Evolutionary conservation across 2,329 filamentous ascomycete species (phyloP).

Genomic region (Aureobasidium sp.): DNA sequence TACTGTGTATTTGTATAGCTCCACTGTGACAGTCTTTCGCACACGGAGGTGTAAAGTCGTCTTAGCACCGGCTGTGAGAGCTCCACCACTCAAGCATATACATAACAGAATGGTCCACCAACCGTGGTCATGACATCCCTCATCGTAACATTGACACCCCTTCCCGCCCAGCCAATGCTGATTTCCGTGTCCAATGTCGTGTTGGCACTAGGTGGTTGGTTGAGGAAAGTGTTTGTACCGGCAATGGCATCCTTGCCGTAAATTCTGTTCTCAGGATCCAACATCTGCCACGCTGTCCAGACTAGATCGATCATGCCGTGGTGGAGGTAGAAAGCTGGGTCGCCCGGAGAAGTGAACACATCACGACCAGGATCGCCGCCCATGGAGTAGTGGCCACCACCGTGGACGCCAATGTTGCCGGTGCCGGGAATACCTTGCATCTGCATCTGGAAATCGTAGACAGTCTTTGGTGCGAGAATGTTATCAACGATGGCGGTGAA

Average conservation of each 20-base stretch:
- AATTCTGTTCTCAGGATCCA: conserved; percentile 26
- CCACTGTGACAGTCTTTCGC: no score
- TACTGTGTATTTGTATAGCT: no score
- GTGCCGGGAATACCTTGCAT: conserved; percentile 16
- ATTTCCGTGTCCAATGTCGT: conserved; percentile 33
- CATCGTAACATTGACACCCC: conserved; percentile 23
- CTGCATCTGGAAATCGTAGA: conserved; percentile 13
- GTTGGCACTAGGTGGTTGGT: conserved; percentile 33
- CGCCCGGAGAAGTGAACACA: conserved; percentile 32
- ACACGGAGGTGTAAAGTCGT: no score
- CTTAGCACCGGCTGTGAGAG: not conserved
- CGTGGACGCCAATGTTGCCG: conserved; percentile 28
- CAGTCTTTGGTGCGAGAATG: not conserved
- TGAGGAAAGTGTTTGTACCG: conserved; percentile 36
- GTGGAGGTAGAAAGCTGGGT: conserved; percentile 39
- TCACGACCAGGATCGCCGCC: conserved; percentile 38
- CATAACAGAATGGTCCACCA: conserved; percentile 38
- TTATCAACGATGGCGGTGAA: conserved; percentile 9
- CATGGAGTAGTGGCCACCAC: conserved; percentile 37
- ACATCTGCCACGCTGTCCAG: conserved; percentile 43
- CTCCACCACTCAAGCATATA: conserved; percentile 22
- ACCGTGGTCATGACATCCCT: conserved; percentile 33
- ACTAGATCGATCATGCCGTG: conserved; percentile 39
- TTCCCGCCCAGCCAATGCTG: conserved; percentile 28
- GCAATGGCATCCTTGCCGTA: conserved; percentile 31